Base-by-base conservation (phyloP, 2,329 filamentous ascomycete genomes). In the Delphinella strobiligena region DNA sequence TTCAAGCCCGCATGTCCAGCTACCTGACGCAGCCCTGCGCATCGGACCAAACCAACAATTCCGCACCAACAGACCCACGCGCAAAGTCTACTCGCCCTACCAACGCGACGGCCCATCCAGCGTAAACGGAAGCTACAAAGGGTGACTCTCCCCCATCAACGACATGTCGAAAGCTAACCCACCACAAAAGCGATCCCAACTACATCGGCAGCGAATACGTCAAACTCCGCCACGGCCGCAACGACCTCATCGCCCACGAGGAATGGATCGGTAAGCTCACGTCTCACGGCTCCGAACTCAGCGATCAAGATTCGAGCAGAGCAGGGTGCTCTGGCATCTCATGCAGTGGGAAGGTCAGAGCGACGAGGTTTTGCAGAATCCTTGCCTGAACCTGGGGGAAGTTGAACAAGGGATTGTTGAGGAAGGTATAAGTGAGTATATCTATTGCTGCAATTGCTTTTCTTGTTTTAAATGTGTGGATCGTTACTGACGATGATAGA, bases 1-100 rank as follows among this genome's bases (percentile, higher is more conserved):
- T 80, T 4, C 74, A 80, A 53, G 69, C 70, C 27, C 69, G 75
- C 30, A 64, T 78, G 42, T 79, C 79, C 63, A 72, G 69, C 16
- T 79, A 78, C 55, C 69, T 8, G 75, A 79, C 53, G 74, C 67
- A 3, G 63, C 66, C 8, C 61, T 68, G 45, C 59, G 66, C 17
- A 51, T 71, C 8, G 68, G 67, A 5, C 54, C 59, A 15, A 70
- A 71, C 49, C 64, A 69, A 48, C 65, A 69, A 46, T 55, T 49
- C 8, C 48, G 45, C 4, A 41, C 34, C 36, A 50, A 50, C 36
- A 34, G 36, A 17, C 36, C 50, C 5, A 40, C 39, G 27, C 37
- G 36, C 15, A 38, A 40, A 29, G 47, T 50, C 36, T 50, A 49
- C 34, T 39, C 19, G 7, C 47, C 33, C 0, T 62, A 58, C 46